Conservation (phyloP, 306 rosid species). For the Gastrolobium villosum region DNA sequence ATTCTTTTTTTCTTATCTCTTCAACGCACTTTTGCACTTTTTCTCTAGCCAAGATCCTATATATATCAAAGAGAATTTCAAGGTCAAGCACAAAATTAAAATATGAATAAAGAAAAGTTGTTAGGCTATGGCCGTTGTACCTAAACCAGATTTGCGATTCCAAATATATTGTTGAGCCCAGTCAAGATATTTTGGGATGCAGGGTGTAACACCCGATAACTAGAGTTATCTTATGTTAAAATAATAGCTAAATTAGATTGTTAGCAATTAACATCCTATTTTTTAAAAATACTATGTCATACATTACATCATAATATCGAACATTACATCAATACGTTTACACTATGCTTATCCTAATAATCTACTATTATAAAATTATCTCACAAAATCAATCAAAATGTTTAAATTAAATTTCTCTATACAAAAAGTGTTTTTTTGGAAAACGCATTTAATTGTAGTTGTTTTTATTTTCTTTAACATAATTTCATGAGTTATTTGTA, state of each 20-base stretch:
- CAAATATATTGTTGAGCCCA: not conserved
- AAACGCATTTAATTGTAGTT: no score
- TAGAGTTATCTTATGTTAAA: not conserved
- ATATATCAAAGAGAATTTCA: not conserved
- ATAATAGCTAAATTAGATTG: not conserved
- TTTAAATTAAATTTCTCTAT: no score
- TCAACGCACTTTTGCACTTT: not conserved
- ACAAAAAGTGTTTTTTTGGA: no score
- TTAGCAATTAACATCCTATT: not conserved
- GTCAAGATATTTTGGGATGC: not conserved
- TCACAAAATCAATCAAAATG: no score
- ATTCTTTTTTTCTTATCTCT: conserved; percentile 14
- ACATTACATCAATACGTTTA: no score
- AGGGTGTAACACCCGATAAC: not conserved
- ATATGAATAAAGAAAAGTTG: not conserved
- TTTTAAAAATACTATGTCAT: no score
- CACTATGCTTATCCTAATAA: no score
- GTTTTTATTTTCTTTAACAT: no score
- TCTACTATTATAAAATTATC: no score
- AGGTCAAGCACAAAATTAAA: conserved; percentile 6
- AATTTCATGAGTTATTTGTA: no score
- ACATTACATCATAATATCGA: no score
- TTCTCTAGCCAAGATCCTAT: conserved; percentile 22
- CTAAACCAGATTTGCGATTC: conserved; percentile 37
- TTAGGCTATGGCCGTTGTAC: conserved; percentile 37